Conservation (phyloP, 768 basidiomycete genomes). For the Kwoniella dejecticola region DNA sequence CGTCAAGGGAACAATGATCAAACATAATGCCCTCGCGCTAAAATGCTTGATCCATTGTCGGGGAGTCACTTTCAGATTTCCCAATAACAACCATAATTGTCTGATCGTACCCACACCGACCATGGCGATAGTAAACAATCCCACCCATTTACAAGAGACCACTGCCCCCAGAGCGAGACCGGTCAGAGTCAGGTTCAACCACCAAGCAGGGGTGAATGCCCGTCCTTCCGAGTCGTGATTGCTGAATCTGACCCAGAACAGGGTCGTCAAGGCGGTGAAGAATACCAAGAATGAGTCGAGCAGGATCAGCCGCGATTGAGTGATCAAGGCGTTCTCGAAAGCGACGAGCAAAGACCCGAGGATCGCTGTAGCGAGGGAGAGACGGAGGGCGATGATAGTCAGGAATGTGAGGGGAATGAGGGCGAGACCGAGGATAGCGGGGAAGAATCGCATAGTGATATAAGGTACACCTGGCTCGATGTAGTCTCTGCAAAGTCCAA, state of each 20-base stretch:
- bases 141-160: constrained; percentile 95
- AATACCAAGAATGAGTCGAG: constrained; percentile 98
- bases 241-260: constrained; percentile 85
- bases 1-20: constrained; percentile 77
- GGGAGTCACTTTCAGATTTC: constrained; percentile 77
- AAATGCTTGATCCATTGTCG: constrained; percentile 80
- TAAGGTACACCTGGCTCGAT: constrained; percentile 76
- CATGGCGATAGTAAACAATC: constrained; percentile 95
- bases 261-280: constrained; percentile 87
- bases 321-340: constrained; percentile 94
- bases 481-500: constrained; percentile 64
- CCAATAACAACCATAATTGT: constrained; percentile 87
- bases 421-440: constrained; percentile 81
- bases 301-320: constrained; percentile 94
- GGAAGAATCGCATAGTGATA: constrained; percentile 95
- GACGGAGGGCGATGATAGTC: constrained; percentile 88
- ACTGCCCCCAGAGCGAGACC: constrained; percentile 91
- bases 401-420: constrained; percentile 90
- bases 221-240: constrained; percentile 71
- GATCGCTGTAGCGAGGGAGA: constrained; percentile 86
- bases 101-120: constrained; percentile 79
- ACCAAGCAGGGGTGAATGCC: constrained; percentile 82
- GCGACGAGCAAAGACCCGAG: constrained; percentile 87
- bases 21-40: constrained; percentile 80
- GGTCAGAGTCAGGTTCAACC: constrained; percentile 84